Evolutionary conservation across 2,329 filamentous ascomycete genomes (phyloP), one percentile per base, ranked within the genome.

Genomic region (Aspergillus sp.): DNA sequence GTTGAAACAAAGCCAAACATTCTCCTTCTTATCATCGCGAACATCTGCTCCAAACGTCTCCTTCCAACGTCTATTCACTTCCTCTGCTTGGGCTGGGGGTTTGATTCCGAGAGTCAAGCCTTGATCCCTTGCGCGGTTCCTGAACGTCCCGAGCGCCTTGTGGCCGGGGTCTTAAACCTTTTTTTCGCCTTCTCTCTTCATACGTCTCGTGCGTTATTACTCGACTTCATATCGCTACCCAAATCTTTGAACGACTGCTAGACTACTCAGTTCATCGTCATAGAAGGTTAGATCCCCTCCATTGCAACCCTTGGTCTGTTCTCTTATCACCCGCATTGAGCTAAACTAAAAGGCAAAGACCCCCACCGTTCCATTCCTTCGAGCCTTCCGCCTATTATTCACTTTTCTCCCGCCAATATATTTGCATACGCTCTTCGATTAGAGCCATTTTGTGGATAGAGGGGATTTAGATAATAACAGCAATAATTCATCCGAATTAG

Each of bases 321-420:
- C 41, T 43, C 47, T 46, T 51, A 48, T 51, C 46, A 42, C 44
- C 47, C 47, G 47, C 49, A 51, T 49, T 47, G 38, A 51, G 44
- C 47, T 51, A 47, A 51, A 35, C 45, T 51, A 47, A 51, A 35
- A 44, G 12, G 27, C 8, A 19, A 36, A 3, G 10, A 8, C 26
- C 36, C 44, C 49, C 49, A 51, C 49, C 42, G 48, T 44, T 48
- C 46, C 46, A 42, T 43, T 38, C 43, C 38, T 47, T 48, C 36
- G 41, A 43, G 46, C 12, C 46, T 41, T 44, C 19, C 19, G 19
- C 19, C 19, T 19, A 19, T 30, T 47, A 10, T 27, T 47, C 46
- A 36, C 33, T 40, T 43, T 43, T 41, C 44, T 43, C 44, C 44
- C 33, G 42, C 44, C 29, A 48, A 42, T 44, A 19, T 19, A 19